phyloP scores from a whole-genome alignment of 768 basidiomycete genomes.

The Boletus rex-veris region DNA sequence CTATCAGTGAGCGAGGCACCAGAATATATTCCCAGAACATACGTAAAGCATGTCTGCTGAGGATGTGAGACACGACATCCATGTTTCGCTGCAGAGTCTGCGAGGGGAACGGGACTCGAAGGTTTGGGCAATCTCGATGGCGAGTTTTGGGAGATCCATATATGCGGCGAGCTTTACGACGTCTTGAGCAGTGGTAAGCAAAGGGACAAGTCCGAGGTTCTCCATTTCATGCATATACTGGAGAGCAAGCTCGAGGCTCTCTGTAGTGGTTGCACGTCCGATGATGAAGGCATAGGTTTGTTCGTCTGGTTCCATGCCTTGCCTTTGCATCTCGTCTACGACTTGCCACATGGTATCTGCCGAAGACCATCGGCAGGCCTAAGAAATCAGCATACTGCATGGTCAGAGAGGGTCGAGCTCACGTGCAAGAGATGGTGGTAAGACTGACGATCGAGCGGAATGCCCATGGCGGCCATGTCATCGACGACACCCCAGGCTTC shows the following conservation, averaged over 20 bases:
- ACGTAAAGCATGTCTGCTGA: conserved; percentile 70
- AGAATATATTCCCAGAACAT: conserved; percentile 28
- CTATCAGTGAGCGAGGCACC: not conserved
- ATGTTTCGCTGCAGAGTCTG: conserved; percentile 49
- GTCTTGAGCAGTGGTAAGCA: conserved; percentile 45
- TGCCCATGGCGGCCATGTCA: conserved; percentile 55
- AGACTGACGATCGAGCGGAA: conserved; percentile 48
- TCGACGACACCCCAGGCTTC: conserved; percentile 66
- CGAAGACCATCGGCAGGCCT: conserved; percentile 46
- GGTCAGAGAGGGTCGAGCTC: conserved; percentile 15
- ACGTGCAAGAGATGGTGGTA: conserved; percentile 65
- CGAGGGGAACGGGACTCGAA: conserved; percentile 57
- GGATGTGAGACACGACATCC: conserved; percentile 64
- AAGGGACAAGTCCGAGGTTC: conserved; percentile 45
- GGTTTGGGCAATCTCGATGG: conserved; percentile 62
- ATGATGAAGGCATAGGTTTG: conserved; percentile 55
- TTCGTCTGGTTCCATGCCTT: conserved; percentile 47
- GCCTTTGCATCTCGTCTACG: conserved; percentile 52
- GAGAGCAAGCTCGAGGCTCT: conserved; percentile 65
- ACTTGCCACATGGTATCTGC: conserved; percentile 44
- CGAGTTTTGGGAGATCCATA: conserved; percentile 57
- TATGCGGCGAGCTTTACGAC: conserved; percentile 54
- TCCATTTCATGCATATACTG: conserved; percentile 61
- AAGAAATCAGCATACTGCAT: conserved; percentile 8
- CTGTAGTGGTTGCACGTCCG: conserved; percentile 38